Conservation (phyloP, 345 rosid species). For the Murraya paniculata region DNA sequence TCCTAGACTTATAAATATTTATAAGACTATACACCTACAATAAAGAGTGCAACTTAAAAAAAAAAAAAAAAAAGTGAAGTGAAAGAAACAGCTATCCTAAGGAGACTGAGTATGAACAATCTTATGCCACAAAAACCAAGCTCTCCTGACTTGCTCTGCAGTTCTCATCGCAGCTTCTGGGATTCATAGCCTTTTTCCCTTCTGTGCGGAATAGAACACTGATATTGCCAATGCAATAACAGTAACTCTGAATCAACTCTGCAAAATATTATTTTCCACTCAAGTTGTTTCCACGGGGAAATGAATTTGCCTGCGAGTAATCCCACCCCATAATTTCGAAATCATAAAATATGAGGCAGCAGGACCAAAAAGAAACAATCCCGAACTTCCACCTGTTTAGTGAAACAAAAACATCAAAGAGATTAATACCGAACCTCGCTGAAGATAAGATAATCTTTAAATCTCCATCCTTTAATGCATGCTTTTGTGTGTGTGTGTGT, state of each 20-base stretch:
- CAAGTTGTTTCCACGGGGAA: not conserved
- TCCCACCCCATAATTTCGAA: not conserved
- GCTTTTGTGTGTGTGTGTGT: too few relatives aligned
- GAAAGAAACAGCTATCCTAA: not conserved
- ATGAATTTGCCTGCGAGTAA: not conserved
- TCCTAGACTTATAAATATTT: not conserved
- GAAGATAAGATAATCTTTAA: not conserved
- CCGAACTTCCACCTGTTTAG: constrained; percentile 12
- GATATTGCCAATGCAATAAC: not conserved
- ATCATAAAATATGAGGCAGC: not conserved
- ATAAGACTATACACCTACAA: not conserved
- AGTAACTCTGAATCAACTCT: not conserved
- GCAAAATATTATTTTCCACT: not conserved
- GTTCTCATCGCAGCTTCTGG: not conserved
- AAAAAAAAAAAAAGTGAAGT: not conserved
- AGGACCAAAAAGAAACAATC: not conserved
- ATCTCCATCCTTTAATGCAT: too few relatives aligned
- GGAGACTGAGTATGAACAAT: not conserved
- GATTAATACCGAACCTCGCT: not conserved
- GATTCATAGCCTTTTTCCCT: not conserved
- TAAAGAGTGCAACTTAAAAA: not conserved
- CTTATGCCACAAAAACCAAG: not conserved
- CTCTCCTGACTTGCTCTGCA: not conserved
- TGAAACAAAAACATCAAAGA: not conserved
- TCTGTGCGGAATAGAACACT: not conserved